Conservation (phyloP, 176 grass and related monocot species). For the Oryza punctata region DNA sequence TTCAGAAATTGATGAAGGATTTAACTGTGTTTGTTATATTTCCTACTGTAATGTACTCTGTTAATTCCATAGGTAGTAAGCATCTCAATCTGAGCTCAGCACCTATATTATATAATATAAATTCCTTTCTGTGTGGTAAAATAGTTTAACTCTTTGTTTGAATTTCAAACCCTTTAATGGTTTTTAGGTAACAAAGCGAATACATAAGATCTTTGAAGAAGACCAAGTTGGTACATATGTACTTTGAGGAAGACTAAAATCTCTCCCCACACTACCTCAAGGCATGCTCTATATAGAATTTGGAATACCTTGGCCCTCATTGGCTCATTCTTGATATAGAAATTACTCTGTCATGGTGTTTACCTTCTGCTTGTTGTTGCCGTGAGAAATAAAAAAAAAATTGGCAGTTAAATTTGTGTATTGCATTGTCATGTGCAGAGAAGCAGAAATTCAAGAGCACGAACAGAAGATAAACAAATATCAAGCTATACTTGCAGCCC, state of each 20-base stretch:
- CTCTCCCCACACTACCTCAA: neutral
- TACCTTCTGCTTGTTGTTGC: conserved; percentile 25
- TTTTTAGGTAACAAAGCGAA: neutral
- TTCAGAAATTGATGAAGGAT: neutral
- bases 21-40: neutral
- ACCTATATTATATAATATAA: conserved; percentile 16
- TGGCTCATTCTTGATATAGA: conserved; percentile 5
- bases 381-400: conserved; percentile 20
- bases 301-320: conserved; percentile 5
- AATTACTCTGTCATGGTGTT: conserved; percentile 29
- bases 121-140: neutral
- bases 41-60: neutral
- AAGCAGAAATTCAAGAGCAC: conserved; percentile 49
- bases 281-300: conserved; percentile 25
- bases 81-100: conserved; percentile 2
- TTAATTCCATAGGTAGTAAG: neutral
- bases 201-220: neutral
- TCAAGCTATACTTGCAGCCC: conserved; percentile 54
- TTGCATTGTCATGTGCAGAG: conserved; percentile 34
- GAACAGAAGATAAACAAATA: conserved; percentile 56
- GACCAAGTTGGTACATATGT: neutral
- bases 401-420: neutral
- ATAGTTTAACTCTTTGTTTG: neutral
- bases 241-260: neutral
- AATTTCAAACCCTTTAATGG: neutral